phyloP scores from a whole-genome alignment of 768 basidiomycete genomes.

The Zangia roseola region DNA sequence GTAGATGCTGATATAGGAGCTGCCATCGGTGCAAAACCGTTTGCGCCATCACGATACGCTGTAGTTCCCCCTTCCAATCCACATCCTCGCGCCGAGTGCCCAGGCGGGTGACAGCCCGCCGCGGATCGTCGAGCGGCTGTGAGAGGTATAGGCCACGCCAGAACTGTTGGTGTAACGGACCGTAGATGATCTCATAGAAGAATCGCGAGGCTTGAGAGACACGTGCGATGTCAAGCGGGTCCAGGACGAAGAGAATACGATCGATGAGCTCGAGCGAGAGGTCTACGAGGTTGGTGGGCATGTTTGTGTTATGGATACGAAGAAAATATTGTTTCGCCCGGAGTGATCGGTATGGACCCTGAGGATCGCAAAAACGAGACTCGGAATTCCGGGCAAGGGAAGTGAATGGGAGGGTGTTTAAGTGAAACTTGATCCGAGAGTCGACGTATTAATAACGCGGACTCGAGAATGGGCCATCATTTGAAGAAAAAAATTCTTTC shows the following conservation, averaged over 20 bases:
- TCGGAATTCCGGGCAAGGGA: not conserved
- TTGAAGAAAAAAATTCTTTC: constrained; percentile 30
- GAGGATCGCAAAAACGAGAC: no score
- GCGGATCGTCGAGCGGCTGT: constrained; percentile 64
- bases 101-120: constrained; percentile 42
- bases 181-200: constrained; percentile 47
- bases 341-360: no score
- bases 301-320: no score
- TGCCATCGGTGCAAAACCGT: constrained; percentile 38
- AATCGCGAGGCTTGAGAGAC: constrained; percentile 50
- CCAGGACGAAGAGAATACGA: constrained; percentile 51
- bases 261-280: constrained; percentile 63
- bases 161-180: constrained; percentile 39
- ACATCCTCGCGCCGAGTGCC: constrained; percentile 29
- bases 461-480: constrained; percentile 1
- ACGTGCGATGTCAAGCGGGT: constrained; percentile 58
- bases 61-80: constrained; percentile 55
- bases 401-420: not conserved
- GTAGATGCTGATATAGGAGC: no score
- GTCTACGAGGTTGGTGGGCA: constrained; percentile 25
- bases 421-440: not conserved
- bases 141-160: constrained; percentile 69
- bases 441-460: constrained; percentile 11
- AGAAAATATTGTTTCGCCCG: no score
- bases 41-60: constrained; percentile 54